Conservation (phyloP, 1,284 basidiomycete genomes). For the Boletus smithii region DNA sequence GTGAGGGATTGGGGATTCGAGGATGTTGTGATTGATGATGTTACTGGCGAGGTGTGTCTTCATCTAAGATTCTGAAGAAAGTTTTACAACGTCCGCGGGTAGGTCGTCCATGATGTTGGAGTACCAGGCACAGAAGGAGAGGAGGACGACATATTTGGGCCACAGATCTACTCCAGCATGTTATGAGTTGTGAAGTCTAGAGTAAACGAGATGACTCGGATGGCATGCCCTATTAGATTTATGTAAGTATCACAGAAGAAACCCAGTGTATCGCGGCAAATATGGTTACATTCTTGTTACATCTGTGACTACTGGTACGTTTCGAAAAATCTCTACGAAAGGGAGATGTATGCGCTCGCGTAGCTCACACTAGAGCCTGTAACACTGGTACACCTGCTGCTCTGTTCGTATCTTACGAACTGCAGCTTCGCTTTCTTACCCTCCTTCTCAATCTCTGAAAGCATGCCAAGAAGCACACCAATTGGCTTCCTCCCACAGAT, state of each 20-base stretch:
- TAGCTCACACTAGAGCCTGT: slow-evolving; percentile 93
- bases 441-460: slow-evolving; percentile 58
- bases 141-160: slow-evolving; percentile 51
- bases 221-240: background rate
- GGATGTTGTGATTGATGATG: slow-evolving; percentile 50
- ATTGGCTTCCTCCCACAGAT: slow-evolving; percentile 97
- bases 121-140: slow-evolving; percentile 61
- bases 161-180: slow-evolving; percentile 44
- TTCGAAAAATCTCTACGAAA: slow-evolving; percentile 29
- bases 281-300: slow-evolving; percentile 2
- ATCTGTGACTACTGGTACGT: slow-evolving; percentile 6
- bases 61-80: background rate
- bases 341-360: slow-evolving; percentile 79
- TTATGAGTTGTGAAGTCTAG: no score
- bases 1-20: slow-evolving; percentile 80
- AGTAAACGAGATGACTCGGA: no score
- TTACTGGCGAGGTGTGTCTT: slow-evolving; percentile 43
- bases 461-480: slow-evolving; percentile 81
- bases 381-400: slow-evolving; percentile 66
- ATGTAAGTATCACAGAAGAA: background rate
- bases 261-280: background rate
- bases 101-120: slow-evolving; percentile 57
- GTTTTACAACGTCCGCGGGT: background rate
- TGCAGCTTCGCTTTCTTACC: slow-evolving; percentile 45
- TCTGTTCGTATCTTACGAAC: slow-evolving; percentile 93